Evolutionary conservation across 2,329 filamentous ascomycete genomes (phyloP).

Genomic region (Aurifilum marmelostoma): DNA sequence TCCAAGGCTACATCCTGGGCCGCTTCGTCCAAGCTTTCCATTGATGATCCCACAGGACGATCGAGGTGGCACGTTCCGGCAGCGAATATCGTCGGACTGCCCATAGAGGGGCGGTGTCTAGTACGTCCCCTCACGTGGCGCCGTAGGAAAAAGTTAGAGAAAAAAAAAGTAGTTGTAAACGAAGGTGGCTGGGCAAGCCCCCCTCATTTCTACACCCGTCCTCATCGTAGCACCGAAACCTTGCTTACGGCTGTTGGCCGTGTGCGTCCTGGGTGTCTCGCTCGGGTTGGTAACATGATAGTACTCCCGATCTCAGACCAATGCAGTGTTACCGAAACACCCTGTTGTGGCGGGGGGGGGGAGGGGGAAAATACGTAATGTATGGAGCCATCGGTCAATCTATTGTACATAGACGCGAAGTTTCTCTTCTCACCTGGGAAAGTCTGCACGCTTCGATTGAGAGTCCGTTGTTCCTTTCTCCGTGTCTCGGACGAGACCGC

Average conservation of each 20-base stretch:
- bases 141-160: background rate
- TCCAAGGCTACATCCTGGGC: too few relatives aligned
- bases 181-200: background rate
- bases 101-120: background rate
- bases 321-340: background rate
- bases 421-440: too few relatives aligned
- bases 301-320: background rate
- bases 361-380: background rate
- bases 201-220: background rate
- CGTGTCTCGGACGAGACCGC: slow-evolving; percentile 8
- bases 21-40: background rate
- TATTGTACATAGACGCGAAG: background rate
- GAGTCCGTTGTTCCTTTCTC: background rate
- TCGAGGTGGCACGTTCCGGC: background rate
- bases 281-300: background rate
- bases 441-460: background rate
- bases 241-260: slow-evolving; percentile 1
- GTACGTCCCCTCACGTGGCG: background rate
- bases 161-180: background rate
- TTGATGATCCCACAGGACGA: background rate
- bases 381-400: background rate
- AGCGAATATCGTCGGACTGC: background rate
- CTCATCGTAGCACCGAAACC: background rate
- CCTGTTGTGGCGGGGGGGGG: background rate
- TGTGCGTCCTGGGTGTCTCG: background rate